phyloP scores from a whole-genome alignment of 106 monocot genomes.

The Phalaenopsis equestris region DNA sequence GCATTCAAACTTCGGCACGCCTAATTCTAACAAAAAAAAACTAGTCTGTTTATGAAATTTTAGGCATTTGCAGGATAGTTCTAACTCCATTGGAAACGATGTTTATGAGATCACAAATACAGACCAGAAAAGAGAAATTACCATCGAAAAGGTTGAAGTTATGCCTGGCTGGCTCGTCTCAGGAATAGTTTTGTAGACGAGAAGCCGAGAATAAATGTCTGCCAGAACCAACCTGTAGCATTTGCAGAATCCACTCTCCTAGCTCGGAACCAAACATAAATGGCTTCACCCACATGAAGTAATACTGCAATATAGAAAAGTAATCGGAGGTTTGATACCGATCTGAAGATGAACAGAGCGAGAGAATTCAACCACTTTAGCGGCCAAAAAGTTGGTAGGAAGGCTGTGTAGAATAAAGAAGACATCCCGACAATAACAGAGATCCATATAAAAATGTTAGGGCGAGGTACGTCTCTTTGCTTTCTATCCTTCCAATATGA shows the following conservation, averaged over 20 bases:
- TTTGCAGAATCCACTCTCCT: constrained; percentile 70
- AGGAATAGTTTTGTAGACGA: constrained; percentile 61
- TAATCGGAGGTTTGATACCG: constrained; percentile 28
- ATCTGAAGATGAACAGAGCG: constrained; percentile 51
- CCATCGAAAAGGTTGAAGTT: neutral
- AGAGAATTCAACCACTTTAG: constrained; percentile 26
- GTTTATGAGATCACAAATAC: neutral
- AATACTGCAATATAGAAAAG: constrained; percentile 32
- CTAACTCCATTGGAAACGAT: neutral
- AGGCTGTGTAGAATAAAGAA: constrained; percentile 49
- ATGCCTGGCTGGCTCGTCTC: constrained; percentile 37
- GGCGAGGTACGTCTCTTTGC: constrained; percentile 67
- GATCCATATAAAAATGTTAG: constrained; percentile 53
- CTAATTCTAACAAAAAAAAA: neutral
- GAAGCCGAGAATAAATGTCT: constrained; percentile 59
- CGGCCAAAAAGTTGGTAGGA: constrained; percentile 57
- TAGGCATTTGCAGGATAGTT: no score
- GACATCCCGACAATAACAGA: constrained; percentile 42
- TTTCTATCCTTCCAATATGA: constrained; percentile 77
- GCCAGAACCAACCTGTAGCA: constrained; percentile 84
- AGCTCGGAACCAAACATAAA: constrained; percentile 69
- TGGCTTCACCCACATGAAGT: constrained; percentile 57
- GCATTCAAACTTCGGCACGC: neutral
- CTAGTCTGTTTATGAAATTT: no score
- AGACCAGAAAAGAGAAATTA: neutral